Conservation (phyloP, 1,139 yeast genomes). For the Diutina siamensis region DNA sequence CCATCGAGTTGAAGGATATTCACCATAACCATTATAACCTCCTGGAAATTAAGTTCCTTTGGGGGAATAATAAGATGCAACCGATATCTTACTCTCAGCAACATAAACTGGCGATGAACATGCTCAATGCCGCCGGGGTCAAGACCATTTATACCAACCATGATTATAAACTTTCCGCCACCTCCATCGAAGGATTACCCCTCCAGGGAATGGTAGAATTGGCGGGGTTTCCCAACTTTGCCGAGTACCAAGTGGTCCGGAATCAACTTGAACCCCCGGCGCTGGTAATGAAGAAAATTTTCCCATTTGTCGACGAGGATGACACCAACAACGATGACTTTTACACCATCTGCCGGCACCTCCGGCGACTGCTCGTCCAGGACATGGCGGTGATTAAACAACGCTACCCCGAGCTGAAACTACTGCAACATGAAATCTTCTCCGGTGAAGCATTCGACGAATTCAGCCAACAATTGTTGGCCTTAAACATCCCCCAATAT, state of each 20-base stretch:
- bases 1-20: not conserved
- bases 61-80: constrained; percentile 17
- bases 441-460: constrained; percentile 14
- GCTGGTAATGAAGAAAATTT: constrained; percentile 17
- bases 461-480: constrained; percentile 12
- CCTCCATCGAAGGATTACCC: constrained; percentile 10
- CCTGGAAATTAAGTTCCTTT: constrained; percentile 12
- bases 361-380: constrained; percentile 20
- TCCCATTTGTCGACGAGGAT: constrained; percentile 21
- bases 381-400: constrained; percentile 22
- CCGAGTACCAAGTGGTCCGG: constrained; percentile 15
- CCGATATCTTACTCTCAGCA: constrained; percentile 20
- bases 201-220: constrained; percentile 12
- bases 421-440: constrained; percentile 20
- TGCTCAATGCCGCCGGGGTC: constrained; percentile 14
- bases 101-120: constrained; percentile 17
- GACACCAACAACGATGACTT: not conserved
- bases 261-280: constrained; percentile 19
- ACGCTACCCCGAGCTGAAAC: constrained; percentile 18
- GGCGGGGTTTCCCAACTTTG: constrained; percentile 17
- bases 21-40: not conserved
- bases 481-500: not conserved
- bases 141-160: constrained; percentile 15
- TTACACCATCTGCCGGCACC: constrained; percentile 10
- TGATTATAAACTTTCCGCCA: constrained; percentile 12